Evolutionary conservation across 179 eudicot genomes (phyloP), one percentile per base, ranked within the genome.

Genomic region (Drosera spatulata): DNA sequence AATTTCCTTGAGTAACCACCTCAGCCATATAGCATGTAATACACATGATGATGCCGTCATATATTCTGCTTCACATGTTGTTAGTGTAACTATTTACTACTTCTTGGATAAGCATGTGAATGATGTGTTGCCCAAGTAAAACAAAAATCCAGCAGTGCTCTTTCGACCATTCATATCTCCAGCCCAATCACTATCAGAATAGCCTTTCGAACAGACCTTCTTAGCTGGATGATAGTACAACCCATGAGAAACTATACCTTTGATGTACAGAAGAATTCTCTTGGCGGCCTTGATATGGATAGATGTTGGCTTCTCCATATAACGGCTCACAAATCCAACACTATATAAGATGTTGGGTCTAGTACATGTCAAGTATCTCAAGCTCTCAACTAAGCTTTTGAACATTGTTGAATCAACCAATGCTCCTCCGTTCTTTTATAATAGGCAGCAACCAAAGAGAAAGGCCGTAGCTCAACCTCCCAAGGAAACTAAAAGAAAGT

Each of bases 361-460:
- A 8, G 54, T 60, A 11, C 41, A 15, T 3, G 63, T 60, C 8
- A 60, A 47, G n/a, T 60, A 60, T 11, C 54, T 6, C 12, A 46
- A 60, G 33, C 63, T 60, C 49, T 54, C 42, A 60, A 48, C 63
- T 11, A n/a, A n/a, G n/a, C n/a, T n/a, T n/a, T n/a, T n/a, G n/a
- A n/a, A n/a, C n/a, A n/a, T n/a, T n/a, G n/a, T n/a, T n/a, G n/a
- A n/a, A n/a, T n/a, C n/a, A n/a, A n/a, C n/a, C n/a, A n/a, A n/a
- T n/a, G n/a, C n/a, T n/a, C n/a, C n/a, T n/a, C n/a, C n/a, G n/a
- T n/a, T n/a, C n/a, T n/a, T n/a, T n/a, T n/a, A n/a, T n/a, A n/a
- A n/a, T n/a, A n/a, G n/a, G n/a, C n/a, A n/a, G n/a, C n/a, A n/a
- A n/a, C n/a, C n/a, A n/a, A n/a, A n/a, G n/a, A n/a, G n/a, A n/a